phyloP scores from a whole-genome alignment of 805 yeast genomes.

The Kazachstania psychrophila region DNA sequence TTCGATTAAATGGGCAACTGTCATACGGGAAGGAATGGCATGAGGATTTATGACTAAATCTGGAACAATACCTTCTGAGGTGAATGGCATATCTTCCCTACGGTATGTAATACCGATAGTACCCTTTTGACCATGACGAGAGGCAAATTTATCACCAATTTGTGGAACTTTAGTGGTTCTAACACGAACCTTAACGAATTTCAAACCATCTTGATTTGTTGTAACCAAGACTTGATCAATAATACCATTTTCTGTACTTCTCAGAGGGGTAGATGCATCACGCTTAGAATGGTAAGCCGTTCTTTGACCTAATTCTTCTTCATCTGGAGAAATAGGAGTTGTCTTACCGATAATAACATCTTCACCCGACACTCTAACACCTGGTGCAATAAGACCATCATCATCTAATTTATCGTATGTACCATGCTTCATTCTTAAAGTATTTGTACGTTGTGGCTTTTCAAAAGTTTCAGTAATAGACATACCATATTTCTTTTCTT shows the following conservation, averaged over 20 bases:
- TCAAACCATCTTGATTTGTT: conserved; percentile 96
- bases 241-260: conserved; percentile 96
- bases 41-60: conserved; percentile 97
- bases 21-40: conserved; percentile 99
- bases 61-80: conserved; percentile 92
- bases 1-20: conserved; percentile 98
- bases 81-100: conserved; percentile 98
- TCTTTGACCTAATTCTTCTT: conserved; percentile 97
- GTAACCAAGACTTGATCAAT: conserved; percentile 96
- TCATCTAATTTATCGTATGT: conserved; percentile 97
- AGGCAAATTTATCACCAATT: conserved; percentile 98
- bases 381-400: conserved; percentile 96
- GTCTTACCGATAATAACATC: conserved; percentile 98
- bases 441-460: conserved; percentile 90
- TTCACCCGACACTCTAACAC: conserved; percentile 97
- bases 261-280: conserved; percentile 94
- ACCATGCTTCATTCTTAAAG: conserved; percentile 92
- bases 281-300: conserved; percentile 97
- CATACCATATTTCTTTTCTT: conserved; percentile 97
- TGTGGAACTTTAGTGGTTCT: conserved; percentile 98
- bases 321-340: conserved; percentile 98
- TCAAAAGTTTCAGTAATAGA: conserved; percentile 96
- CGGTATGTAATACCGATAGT: conserved; percentile 98
- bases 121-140: conserved; percentile 99
- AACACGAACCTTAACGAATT: conserved; percentile 96